A percentile compares a stretch with the other conserved stretches of the same genome.
Conservation (phyloP, 306 rosid genomes). For the Delonix regia region DNA sequence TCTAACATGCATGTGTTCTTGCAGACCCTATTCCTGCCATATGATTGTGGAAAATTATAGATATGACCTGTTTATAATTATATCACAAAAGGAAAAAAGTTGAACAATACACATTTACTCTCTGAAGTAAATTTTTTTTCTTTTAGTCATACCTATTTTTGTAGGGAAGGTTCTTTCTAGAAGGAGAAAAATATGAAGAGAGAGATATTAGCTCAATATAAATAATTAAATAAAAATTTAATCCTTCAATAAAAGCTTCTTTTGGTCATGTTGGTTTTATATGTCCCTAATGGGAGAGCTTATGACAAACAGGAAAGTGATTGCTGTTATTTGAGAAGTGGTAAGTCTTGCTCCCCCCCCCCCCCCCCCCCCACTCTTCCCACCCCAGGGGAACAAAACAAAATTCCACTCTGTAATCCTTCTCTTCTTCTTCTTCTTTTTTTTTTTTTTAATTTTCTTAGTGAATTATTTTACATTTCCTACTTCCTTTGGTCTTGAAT, state of each 20-base stretch:
- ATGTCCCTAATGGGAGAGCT: not conserved
- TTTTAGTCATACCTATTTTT: too few species aligned
- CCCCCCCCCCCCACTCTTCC: too few species aligned
- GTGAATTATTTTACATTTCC: conserved; percentile 4
- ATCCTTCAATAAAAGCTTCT: not conserved
- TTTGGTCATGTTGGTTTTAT: not conserved
- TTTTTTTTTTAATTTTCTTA: not conserved
- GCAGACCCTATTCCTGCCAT: too few species aligned
- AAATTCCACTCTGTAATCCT: not conserved
- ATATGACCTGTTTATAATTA: too few species aligned
- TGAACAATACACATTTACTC: too few species aligned
- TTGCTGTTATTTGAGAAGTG: not conserved
- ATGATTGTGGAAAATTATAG: too few species aligned
- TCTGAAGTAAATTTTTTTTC: too few species aligned
- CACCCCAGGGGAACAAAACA: too few species aligned
- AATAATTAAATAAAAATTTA: not conserved
- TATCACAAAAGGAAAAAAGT: too few species aligned
- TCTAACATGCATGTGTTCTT: too few species aligned
- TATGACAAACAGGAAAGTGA: not conserved
- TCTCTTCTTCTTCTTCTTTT: not conserved
- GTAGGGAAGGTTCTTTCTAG: not conserved
- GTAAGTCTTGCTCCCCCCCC: too few species aligned
- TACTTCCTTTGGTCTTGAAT: not conserved
- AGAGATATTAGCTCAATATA: not conserved
- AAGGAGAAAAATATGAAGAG: not conserved